Conservation (phyloP, 805 yeast genomes). For the Wickerhamiella australiensis region DNA sequence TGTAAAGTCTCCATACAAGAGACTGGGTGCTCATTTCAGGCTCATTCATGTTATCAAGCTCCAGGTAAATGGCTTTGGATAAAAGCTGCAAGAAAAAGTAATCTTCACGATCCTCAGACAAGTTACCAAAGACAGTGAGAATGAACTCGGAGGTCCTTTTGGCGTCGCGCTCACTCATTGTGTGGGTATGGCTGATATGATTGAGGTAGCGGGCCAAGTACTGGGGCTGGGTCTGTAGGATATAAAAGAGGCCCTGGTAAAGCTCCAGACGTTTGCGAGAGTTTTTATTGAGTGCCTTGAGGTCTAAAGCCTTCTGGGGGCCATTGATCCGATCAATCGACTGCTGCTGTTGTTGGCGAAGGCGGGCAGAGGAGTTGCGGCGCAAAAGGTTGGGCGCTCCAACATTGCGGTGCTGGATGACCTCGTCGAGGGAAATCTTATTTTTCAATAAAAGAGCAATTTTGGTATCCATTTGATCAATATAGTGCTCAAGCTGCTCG, state of each 20-base stretch:
- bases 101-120: constrained; percentile 52
- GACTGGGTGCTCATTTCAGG: constrained; percentile 19
- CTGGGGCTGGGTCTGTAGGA: constrained; percentile 70
- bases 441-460: constrained; percentile 66
- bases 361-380: constrained; percentile 10
- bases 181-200: constrained; percentile 20
- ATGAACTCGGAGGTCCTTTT: constrained; percentile 26
- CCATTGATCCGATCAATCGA: constrained; percentile 10
- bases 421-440: constrained; percentile 65
- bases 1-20: constrained; percentile 37
- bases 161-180: constrained; percentile 26
- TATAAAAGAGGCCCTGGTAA: constrained; percentile 66
- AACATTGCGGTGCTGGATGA: constrained; percentile 34
- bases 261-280: constrained; percentile 42
- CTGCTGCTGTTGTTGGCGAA: constrained; percentile 11
- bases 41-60: constrained; percentile 11
- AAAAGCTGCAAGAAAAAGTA: constrained; percentile 50
- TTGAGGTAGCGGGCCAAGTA: constrained; percentile 49
- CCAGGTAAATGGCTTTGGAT: constrained; percentile 19
- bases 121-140: constrained; percentile 28
- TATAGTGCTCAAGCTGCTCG: constrained; percentile 58
- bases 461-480: constrained; percentile 67
- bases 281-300: constrained; percentile 30
- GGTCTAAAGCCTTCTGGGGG: constrained; percentile 25
- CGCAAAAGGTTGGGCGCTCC: constrained; percentile 8